Base-by-base conservation (phyloP, 192 early-diverging fungal species). In the Coemansia sp. region DNA sequence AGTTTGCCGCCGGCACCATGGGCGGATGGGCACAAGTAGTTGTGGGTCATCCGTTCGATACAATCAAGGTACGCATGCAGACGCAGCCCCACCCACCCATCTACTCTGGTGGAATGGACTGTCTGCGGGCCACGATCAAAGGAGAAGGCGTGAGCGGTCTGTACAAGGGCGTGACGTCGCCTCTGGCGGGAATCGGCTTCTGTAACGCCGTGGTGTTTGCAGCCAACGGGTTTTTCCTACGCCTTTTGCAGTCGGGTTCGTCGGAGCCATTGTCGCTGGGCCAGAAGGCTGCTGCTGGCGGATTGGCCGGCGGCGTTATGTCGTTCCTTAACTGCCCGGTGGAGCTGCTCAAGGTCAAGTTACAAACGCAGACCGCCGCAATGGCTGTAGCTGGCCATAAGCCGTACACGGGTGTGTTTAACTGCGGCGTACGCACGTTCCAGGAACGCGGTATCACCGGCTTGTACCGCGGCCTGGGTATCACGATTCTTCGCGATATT, bases 341-440 rank as follows among this genome's bases (percentile, higher is more conserved):
- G 8, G 97, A 99, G 74, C 74, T 99, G 15, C 81, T 97, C 61
- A 99, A 99, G 77, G 92, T 93, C 66, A 90, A 91, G 63, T 86
- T 97, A 81, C 97, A 99, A 78, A 94, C 94, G 3, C 95, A 96
- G 73, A 92, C 89, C 79, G 68, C 67, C 15, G 39, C 61, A 1
- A 58, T 73, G 11, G 58, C 52, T 2, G 55, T 41, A 11, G 51
- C 78, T 1, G 78, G 72, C 15, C 66, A 77, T 59, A 78, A 76
- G 17, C 72, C 65, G 20, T 68, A 81, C 45, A 67, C 74, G 28
- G 84, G 82, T 3, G 71, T 78, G 17, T 69, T 78, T 18, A 83
- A 81, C 70, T 76, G 76, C 18, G 72, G 72, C 32, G 86, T 93
- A 22, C 79, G 85, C 38, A 83, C 86, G 38, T 86, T 93, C 76